Conservation (phyloP, 176 grass and related monocot genomes). For the Zea luxurians region DNA sequence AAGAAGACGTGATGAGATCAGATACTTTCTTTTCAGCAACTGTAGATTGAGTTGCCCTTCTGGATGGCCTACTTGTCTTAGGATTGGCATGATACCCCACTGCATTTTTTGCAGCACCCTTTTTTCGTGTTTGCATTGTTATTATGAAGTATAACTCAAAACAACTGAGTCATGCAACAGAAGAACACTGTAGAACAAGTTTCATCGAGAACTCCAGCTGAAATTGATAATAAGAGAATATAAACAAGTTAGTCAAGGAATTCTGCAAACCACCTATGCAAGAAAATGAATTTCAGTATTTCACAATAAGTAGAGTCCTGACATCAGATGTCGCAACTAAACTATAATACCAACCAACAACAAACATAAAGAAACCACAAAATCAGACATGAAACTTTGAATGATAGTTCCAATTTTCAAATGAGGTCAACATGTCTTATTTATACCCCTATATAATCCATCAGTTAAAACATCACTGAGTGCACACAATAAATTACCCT, state of each 20-base stretch:
- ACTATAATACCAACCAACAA: background rate
- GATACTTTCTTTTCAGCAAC: constrained; percentile 77
- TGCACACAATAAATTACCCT: no score
- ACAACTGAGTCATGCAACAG: constrained; percentile 12
- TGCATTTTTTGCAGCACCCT: constrained; percentile 54
- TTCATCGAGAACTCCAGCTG: constrained; percentile 13
- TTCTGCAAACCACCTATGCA: background rate
- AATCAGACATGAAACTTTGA: background rate
- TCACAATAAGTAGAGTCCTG: background rate
- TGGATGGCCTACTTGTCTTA: constrained; percentile 46
- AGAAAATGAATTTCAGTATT: constrained; percentile 10
- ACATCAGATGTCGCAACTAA: background rate
- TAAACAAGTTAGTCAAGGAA: constrained; percentile 14
- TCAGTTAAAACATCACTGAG: no score
- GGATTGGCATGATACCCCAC: constrained; percentile 45
- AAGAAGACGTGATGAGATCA: constrained; percentile 88
- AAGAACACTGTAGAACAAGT: background rate
- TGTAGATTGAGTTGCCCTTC: constrained; percentile 48
- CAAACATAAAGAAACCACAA: constrained; percentile 13
- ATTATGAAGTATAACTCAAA: constrained; percentile 30
- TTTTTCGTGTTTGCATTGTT: constrained; percentile 84
- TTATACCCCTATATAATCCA: no score
- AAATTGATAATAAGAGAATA: background rate
- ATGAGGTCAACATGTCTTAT: background rate
- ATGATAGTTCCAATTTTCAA: background rate